Conservation (phyloP, 352 stramenopile species). For the Phytophthora multivora region DNA sequence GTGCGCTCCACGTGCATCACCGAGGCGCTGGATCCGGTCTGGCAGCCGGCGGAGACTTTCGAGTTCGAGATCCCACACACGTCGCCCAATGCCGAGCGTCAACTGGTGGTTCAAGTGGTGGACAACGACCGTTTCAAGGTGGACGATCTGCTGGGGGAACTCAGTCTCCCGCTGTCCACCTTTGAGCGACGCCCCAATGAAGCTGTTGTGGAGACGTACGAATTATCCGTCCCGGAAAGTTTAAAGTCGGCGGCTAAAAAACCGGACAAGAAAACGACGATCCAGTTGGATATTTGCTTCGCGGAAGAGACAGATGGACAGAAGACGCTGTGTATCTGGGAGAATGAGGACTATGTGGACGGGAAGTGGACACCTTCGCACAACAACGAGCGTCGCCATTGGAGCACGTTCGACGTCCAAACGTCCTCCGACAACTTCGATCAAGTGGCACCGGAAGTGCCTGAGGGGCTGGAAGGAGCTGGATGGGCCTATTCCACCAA, state of each 20-base stretch:
- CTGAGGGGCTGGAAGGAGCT: conserved; percentile 50
- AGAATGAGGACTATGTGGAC: conserved; percentile 67
- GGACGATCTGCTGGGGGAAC: conserved; percentile 65
- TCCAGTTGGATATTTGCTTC: conserved; percentile 42
- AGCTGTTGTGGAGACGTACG: conserved; percentile 53
- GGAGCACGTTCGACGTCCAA: conserved; percentile 61
- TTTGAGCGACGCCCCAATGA: conserved; percentile 58
- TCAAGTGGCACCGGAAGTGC: conserved; percentile 61
- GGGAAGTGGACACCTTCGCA: conserved; percentile 52
- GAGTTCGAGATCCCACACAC: conserved; percentile 66
- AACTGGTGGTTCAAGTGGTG: conserved; percentile 62
- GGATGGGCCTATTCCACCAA: conserved; percentile 73
- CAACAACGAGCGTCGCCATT: conserved; percentile 58
- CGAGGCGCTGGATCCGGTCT: conserved; percentile 63
- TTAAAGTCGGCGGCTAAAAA: conserved; percentile 45
- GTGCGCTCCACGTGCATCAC: conserved; percentile 58
- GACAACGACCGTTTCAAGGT: conserved; percentile 73
- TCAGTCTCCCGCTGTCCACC: conserved; percentile 51
- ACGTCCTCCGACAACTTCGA: conserved; percentile 71
- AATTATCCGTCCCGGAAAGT: conserved; percentile 48
- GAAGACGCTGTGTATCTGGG: conserved; percentile 63
- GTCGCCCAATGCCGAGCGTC: conserved; percentile 27
- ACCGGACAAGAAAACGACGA: conserved; percentile 50
- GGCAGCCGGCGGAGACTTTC: conserved; percentile 75
- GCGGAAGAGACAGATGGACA: conserved; percentile 54